Evolutionary conservation across 164 flowering plant genomes (phyloP).

Genomic region (Tinospora cordifolia): DNA sequence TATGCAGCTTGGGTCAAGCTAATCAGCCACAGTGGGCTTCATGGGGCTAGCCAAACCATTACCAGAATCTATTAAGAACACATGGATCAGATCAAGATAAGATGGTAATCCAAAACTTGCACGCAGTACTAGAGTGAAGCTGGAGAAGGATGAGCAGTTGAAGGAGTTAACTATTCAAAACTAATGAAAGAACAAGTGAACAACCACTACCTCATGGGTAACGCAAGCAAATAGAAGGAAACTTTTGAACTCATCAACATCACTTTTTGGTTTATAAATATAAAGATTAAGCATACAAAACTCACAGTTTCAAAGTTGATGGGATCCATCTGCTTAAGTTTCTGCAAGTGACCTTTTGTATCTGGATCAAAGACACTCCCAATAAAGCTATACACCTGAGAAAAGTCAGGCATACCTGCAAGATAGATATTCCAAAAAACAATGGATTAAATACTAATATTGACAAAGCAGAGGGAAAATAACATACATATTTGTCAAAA

Average conservation of each 20-base stretch:
- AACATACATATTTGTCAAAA: not conserved
- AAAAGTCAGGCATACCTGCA: conserved; percentile 11
- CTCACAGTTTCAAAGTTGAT: conserved; percentile 9
- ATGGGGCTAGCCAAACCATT: no score
- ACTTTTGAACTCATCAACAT: not conserved
- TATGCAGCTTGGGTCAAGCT: no score
- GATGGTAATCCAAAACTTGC: no score
- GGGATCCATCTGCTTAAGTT: conserved; percentile 5
- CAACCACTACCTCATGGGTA: no score
- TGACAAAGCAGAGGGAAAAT: not conserved
- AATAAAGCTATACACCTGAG: conserved; percentile 6
- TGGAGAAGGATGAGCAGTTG: no score
- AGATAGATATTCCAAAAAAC: not conserved
- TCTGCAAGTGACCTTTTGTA: conserved; percentile 3
- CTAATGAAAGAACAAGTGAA: no score
- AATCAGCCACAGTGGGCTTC: no score
- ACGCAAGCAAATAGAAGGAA: no score
- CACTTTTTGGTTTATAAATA: not conserved
- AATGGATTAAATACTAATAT: not conserved
- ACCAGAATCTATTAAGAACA: no score
- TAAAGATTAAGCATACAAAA: not conserved
- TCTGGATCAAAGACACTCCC: conserved; percentile 12
- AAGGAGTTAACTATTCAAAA: no score
- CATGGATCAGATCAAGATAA: no score
- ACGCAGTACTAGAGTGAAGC: no score